Evolutionary conservation across 139 green algal genomes (phyloP).

Genomic region (Picochlorum sp.): DNA sequence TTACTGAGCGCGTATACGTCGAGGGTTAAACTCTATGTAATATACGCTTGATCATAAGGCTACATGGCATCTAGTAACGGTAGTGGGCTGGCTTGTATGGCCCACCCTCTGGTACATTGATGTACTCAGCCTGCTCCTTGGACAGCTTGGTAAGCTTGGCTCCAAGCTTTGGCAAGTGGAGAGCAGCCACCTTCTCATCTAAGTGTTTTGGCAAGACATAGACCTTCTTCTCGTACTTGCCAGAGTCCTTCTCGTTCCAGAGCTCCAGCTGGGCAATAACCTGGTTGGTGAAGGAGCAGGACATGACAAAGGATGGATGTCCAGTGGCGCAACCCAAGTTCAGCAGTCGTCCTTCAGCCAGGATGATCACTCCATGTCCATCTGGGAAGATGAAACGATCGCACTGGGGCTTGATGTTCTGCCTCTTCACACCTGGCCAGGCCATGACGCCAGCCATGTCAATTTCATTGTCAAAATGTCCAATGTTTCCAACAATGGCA

Average conservation of each 20-base stretch:
- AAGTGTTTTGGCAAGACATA: slow-evolving; percentile 99
- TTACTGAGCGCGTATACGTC: no score
- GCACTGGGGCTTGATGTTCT: slow-evolving; percentile 97
- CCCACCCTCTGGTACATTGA: slow-evolving; percentile 85
- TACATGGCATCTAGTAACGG: slow-evolving; percentile 64
- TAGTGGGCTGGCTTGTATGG: slow-evolving; percentile 97
- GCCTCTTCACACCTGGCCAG: slow-evolving; percentile 85
- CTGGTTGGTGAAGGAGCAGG: slow-evolving; percentile 99
- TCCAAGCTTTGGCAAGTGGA: slow-evolving; percentile 94
- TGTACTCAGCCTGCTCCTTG: slow-evolving; percentile 88
- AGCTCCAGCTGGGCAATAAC: slow-evolving; percentile 99
- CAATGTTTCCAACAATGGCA: slow-evolving; percentile 99
- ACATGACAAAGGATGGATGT: slow-evolving; percentile 99
- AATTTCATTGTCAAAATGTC: slow-evolving; percentile 99
- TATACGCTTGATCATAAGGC: not conserved
- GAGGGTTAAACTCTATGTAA: not conserved
- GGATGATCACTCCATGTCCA: slow-evolving; percentile 92
- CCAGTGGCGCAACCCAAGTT: slow-evolving; percentile 99
- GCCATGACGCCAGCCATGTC: slow-evolving; percentile 92
- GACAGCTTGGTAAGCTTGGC: slow-evolving; percentile 90
- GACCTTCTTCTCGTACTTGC: slow-evolving; percentile 98
- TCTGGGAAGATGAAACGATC: slow-evolving; percentile 99
- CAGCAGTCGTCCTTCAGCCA: slow-evolving; percentile 97
- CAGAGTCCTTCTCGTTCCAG: slow-evolving; percentile 90
- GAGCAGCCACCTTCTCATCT: slow-evolving; percentile 95